Conservation (phyloP, 2,329 filamentous ascomycete genomes). For the Drechmeria coniospora region DNA sequence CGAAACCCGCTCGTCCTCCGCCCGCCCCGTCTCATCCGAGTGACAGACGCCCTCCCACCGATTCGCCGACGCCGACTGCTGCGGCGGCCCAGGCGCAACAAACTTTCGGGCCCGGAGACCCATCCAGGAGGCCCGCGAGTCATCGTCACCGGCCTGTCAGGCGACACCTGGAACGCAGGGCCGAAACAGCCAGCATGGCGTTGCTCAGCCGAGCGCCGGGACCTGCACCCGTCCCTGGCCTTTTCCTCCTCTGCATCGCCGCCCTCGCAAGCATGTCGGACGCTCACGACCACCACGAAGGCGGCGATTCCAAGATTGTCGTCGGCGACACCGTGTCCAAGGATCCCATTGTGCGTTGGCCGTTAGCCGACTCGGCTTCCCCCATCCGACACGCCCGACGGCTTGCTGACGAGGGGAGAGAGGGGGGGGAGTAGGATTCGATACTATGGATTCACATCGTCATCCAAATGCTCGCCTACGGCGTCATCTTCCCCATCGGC, state of each 20-base stretch:
- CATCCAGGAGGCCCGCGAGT: no score
- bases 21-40: no score
- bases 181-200: slow-evolving; percentile 10
- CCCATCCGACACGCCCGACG: neutral
- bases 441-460: slow-evolving; percentile 91
- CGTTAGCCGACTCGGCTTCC: neutral
- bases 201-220: slow-evolving; percentile 1
- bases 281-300: slow-evolving; percentile 33
- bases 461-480: slow-evolving; percentile 73
- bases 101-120: no score
- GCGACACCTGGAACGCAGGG: slow-evolving; percentile 6
- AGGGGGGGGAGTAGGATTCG: slow-evolving; percentile 41
- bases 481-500: slow-evolving; percentile 79
- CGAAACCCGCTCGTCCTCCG: no score
- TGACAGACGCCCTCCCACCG: no score
- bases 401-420: slow-evolving; percentile 9
- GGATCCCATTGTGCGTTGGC: slow-evolving; percentile 57
- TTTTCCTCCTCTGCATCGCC: slow-evolving; percentile 9
- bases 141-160: no score
- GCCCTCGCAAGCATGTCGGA: slow-evolving; percentile 10
- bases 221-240: slow-evolving; percentile 7
- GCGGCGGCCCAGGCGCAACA: no score
- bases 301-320: slow-evolving; percentile 38
- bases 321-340: slow-evolving; percentile 54
- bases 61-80: no score